Evolutionary conservation across 2,329 filamentous ascomycete genomes (phyloP), one percentile per base, ranked within the genome.

Genomic region (Xylaria hypoxylon): DNA sequence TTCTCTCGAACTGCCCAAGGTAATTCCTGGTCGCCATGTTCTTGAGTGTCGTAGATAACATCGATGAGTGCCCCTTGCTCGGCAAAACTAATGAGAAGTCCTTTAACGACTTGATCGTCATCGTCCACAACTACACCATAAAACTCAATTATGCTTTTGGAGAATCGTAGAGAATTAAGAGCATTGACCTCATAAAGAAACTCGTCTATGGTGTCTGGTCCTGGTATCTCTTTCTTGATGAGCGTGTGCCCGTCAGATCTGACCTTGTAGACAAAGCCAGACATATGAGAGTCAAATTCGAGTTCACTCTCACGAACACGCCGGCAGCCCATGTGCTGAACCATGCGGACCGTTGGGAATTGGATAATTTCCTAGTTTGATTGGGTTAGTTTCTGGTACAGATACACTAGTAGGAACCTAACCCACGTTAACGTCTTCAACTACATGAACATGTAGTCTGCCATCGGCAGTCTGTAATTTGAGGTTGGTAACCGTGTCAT

Each of bases 181-280:
- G 95, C 95, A 77, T 98, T 97, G 77, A 97, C 92, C 80, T 99
- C 96, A 78, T 99, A 99, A 2, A 98, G 83, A 75, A 99, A 99
- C 77, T 98, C 96, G 69, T 98, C 95, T 22, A 98, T 90, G 0
- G 93, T 96, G 74, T 98, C 95, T 2, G 94, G 95, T 1, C 95
- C 94, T 0, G 96, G 96, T 17, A 99, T 98, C 76, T 99, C 96
- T 78, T 99, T 99, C 79, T 98, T 98, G 80, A 99, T 97, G 73
- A 94, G 90, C 1, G 88, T 82, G 64, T 85, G 82, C 10, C 87
- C 89, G 64, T 87, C 83, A 40, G 94, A 87, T 15, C 83, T 86
- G 63, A 99, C 93, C 77, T 96, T 97, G 84, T 98, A 99, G 19
- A 98, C 96, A 77, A 98, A 99, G 1, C 96, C 96, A 24, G 95